Evolutionary conservation across 139 green algal species (phyloP), one percentile per base, ranked within the genome.

Genomic region (Volvox africanus): DNA sequence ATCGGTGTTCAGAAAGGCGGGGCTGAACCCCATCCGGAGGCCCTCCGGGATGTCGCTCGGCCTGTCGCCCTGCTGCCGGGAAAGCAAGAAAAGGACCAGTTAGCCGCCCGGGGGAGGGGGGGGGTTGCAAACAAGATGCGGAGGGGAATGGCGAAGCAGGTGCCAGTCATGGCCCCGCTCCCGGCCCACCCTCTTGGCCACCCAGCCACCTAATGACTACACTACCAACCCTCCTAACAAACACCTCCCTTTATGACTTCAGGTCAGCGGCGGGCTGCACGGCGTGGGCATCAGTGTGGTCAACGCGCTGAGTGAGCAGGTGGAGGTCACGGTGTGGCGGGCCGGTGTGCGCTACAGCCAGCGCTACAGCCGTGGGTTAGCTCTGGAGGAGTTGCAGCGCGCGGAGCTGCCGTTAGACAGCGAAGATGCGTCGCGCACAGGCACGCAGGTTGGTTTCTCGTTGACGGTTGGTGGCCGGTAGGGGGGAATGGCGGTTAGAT

Each of bases 261-360:
- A 73, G 26, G 96, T 99, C 17, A 98, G 95, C 5, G 98, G 98
- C 6, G 98, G 98, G 3, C 95, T 99, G 88, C 98, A 99, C 91
- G 98, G 98, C n/a, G 98, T 99, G 28, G 98, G 98, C 75, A 90
- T 99, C 26, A 97, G 93, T 22, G 98, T 99, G 14, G 98, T 99
- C 26, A 99, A 99, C 92, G 98, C 98, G 0, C 96, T 99, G 9
- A 98, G 95, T 36, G 89, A 96, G 77, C n/a, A 93, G 28, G 90
- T 99, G 24, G 93, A 97, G 62, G 97, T 98, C 22, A 90, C 55
- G 79, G 88, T 91, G 71, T 88, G 87, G 79, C 62, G 84, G 28
- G 21, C 2, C 14, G 78, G 89, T 24, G 28, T 30, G 69, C 80
- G 68, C 36, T 92, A 88, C 88, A 85, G 65, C 78, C 98, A 99